Conservation (phyloP, 129 eudicot genomes). For the Erigeron canadensis region DNA sequence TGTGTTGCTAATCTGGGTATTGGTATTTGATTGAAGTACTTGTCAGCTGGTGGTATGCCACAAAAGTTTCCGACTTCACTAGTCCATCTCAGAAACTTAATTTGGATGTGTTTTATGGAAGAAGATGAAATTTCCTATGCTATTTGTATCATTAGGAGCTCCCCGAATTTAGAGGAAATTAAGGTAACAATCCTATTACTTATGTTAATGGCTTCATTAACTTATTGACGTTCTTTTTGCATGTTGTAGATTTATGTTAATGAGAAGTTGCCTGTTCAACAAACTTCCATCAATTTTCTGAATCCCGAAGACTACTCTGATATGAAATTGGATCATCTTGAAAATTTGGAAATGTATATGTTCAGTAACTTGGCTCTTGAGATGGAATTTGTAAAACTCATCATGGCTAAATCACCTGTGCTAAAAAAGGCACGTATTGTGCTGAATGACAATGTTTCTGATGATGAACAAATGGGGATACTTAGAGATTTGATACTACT, state of each 20-base stretch:
- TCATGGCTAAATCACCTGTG: constrained; percentile 7
- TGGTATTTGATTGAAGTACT: not conserved
- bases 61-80: not conserved
- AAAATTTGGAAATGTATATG: not conserved
- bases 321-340: not conserved
- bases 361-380: not conserved
- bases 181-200: no score
- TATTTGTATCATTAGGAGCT: not conserved
- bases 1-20: not conserved
- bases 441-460: not conserved
- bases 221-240: not conserved
- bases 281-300: not conserved
- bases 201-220: no score
- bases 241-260: not conserved
- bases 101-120: not conserved
- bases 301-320: not conserved
- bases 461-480: not conserved
- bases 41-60: not conserved
- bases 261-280: not conserved
- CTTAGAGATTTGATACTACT: not conserved
- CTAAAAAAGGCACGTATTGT: not conserved
- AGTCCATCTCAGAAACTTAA: not conserved
- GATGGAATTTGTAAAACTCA: constrained; percentile 7
- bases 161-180: not conserved
- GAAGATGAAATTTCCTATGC: not conserved